Evolutionary conservation across 192 early-diverging fungal genomes (phyloP).

Genomic region (Coemansia brasiliensis): DNA sequence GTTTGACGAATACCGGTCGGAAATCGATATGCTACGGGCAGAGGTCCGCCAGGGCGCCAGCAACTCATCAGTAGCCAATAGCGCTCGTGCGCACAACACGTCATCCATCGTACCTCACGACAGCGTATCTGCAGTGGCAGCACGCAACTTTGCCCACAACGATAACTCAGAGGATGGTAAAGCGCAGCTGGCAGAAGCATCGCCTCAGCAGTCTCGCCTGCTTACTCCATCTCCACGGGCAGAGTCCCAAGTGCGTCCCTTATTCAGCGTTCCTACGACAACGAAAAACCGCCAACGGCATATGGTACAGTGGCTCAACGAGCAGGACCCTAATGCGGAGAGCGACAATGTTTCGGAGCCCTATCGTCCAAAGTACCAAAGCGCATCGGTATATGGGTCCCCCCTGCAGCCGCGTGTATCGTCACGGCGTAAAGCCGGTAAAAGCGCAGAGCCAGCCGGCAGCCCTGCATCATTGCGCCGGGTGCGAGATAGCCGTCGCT

Average conservation of each 20-base stretch:
- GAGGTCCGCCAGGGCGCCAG: constrained; percentile 38
- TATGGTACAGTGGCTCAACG: constrained; percentile 43
- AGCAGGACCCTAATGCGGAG: neutral
- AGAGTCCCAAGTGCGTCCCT: constrained; percentile 3
- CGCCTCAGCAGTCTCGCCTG: neutral
- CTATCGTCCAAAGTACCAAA: too few relatives aligned
- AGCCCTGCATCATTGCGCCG: neutral
- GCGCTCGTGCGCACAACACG: neutral
- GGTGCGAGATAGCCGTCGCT: neutral
- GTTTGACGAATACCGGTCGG: constrained; percentile 38
- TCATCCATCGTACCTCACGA: constrained; percentile 24
- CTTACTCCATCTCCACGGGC: constrained; percentile 14
- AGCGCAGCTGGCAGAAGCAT: neutral
- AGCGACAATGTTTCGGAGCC: neutral
- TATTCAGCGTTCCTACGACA: constrained; percentile 20
- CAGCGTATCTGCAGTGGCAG: constrained; percentile 30
- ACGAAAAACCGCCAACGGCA: constrained; percentile 26
- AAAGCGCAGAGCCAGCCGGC: neutral
- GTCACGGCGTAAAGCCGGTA: too few relatives aligned
- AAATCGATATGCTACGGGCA: constrained; percentile 34
- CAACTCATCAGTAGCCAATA: neutral
- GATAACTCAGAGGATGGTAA: neutral
- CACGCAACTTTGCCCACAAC: neutral
- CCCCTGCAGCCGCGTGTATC: too few relatives aligned
- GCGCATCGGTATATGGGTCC: too few relatives aligned